Evolutionary conservation across 225 moss, liverwort and hornwort genomes (phyloP).

Genomic region (Pleurozium schreberi): DNA sequence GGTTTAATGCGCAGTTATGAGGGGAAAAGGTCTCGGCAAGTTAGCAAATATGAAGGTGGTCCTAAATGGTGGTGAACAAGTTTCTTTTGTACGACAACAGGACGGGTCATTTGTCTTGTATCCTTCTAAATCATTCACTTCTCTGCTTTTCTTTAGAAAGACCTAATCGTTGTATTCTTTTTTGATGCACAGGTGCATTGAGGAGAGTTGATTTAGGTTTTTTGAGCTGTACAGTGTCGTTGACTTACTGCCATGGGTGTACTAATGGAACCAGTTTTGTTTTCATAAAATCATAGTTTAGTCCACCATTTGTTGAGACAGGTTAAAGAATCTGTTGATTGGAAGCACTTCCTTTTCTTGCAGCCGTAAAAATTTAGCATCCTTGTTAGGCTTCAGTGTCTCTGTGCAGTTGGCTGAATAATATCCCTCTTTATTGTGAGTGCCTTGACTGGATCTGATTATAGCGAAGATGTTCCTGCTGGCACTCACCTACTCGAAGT

Average conservation of each 20-base stretch:
- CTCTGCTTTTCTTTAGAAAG: background rate
- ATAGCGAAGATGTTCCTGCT: constrained; percentile 58
- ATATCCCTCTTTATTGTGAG: background rate
- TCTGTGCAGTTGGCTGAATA: background rate
- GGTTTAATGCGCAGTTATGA: constrained; percentile 35
- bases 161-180: background rate
- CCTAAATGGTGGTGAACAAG: constrained; percentile 65
- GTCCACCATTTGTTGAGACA: background rate
- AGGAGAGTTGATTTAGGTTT: background rate
- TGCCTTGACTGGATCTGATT: constrained; percentile 20
- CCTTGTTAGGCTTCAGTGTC: background rate
- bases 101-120: constrained; percentile 91
- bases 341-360: background rate
- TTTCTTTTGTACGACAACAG: constrained; percentile 47
- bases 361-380: background rate
- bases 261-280: background rate
- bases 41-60: constrained; percentile 49
- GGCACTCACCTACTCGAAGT: constrained; percentile 86
- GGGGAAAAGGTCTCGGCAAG: constrained; percentile 40
- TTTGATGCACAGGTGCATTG: background rate
- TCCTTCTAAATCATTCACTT: background rate
- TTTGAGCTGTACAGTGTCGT: background rate
- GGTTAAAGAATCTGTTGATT: background rate
- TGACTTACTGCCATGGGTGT: background rate
- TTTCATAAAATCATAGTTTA: background rate